Evolutionary conservation across 2,329 filamentous ascomycete genomes (phyloP).

Genomic region (Chaetomiaceae sp.): DNA sequence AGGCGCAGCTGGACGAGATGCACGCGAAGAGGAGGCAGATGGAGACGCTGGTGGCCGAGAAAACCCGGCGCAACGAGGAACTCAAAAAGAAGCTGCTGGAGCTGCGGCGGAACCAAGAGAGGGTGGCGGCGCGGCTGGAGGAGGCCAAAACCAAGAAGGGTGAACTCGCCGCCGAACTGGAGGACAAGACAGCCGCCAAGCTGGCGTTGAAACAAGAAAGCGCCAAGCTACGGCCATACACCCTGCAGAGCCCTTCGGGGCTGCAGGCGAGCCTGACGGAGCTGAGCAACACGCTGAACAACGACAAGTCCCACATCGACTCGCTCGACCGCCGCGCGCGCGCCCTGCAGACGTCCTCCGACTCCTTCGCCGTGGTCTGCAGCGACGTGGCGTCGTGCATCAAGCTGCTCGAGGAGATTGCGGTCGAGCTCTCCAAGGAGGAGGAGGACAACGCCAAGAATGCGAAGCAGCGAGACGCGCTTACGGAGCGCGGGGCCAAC

Average conservation of each 20-base stretch:
- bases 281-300: slow-evolving; percentile 69
- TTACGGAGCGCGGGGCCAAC: slow-evolving; percentile 82
- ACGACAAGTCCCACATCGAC: slow-evolving; percentile 82
- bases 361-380: slow-evolving; percentile 80
- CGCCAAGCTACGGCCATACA: slow-evolving; percentile 85
- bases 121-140: slow-evolving; percentile 76
- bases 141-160: slow-evolving; percentile 76
- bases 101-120: slow-evolving; percentile 74
- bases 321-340: slow-evolving; percentile 80
- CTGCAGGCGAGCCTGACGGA: slow-evolving; percentile 79
- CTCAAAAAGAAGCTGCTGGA: slow-evolving; percentile 78
- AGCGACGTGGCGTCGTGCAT: slow-evolving; percentile 84
- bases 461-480: slow-evolving; percentile 74
- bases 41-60: slow-evolving; percentile 77
- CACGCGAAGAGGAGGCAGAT: slow-evolving; percentile 72
- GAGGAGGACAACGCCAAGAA: slow-evolving; percentile 84
- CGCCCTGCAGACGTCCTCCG: slow-evolving; percentile 83
- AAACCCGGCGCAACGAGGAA: slow-evolving; percentile 79
- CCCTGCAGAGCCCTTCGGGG: slow-evolving; percentile 78
- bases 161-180: slow-evolving; percentile 65
- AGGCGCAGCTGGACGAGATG: slow-evolving; percentile 74
- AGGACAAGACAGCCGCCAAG: slow-evolving; percentile 66
- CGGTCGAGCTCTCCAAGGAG: slow-evolving; percentile 78
- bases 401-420: slow-evolving; percentile 83
- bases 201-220: slow-evolving; percentile 76